These are phyloP conservation scores for Litsea cubeba DNA, from an alignment of 164 flowering plant genomes.

Conservation along the genomic window DNA sequence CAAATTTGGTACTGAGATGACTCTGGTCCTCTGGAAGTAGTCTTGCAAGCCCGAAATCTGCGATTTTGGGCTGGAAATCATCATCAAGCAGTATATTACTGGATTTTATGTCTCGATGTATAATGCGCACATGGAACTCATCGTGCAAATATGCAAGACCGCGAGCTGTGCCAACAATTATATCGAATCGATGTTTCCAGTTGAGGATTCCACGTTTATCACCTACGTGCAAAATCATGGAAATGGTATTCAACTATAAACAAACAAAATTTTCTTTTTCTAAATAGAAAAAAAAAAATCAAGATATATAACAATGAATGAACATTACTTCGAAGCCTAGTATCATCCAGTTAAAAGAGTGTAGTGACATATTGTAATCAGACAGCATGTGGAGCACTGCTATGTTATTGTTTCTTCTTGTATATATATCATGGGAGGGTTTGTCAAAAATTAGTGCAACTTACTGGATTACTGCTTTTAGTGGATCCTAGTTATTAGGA, in stretches of 20 bases:
- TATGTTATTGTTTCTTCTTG: no score
- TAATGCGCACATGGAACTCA: constrained; percentile 46
- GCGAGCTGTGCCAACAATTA: constrained; percentile 47
- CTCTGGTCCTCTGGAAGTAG: constrained; percentile 48
- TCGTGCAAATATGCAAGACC: constrained; percentile 59
- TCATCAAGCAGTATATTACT: constrained; percentile 50
- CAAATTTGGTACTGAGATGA: constrained; percentile 54
- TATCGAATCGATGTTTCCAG: constrained; percentile 49
- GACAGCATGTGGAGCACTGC: no score
- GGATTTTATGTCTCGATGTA: constrained; percentile 56
- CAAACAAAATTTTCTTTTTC: neutral
- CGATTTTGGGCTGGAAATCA: constrained; percentile 49
- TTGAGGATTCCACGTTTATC: constrained; percentile 34
- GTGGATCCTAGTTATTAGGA: no score
- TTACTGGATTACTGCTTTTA: no score
- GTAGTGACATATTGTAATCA: no score
- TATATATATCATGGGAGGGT: no score
- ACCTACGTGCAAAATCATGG: constrained; percentile 24
- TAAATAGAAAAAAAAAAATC: no score
- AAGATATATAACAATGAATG: no score
- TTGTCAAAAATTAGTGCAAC: no score
- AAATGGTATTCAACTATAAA: neutral
- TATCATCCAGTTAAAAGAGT: no score
- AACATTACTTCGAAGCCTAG: no score
- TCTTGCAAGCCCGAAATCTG: constrained; percentile 65